These are phyloP conservation scores for Carex pumila DNA, from an alignment of 176 grass and related monocot species.

Conservation along the genomic window DNA sequence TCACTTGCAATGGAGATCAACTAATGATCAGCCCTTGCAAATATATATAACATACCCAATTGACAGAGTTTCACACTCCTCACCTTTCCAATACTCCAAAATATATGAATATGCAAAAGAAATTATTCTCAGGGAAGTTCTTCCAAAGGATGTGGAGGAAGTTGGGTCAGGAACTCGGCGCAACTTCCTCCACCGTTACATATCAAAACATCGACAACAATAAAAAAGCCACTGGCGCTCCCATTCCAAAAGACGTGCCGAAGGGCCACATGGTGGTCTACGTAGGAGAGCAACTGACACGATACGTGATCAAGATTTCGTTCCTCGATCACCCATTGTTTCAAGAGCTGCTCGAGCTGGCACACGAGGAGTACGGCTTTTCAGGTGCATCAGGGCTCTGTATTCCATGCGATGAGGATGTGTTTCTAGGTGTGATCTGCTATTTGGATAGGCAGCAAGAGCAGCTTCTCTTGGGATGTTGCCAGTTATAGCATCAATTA, in stretches of 20 bases:
- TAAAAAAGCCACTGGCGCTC: not conserved
- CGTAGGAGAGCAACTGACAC: constrained; percentile 56
- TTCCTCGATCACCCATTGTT: constrained; percentile 84
- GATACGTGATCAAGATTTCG: constrained; percentile 54
- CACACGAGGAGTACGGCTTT: constrained; percentile 60
- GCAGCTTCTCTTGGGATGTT: constrained; percentile 10
- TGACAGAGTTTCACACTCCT: not conserved
- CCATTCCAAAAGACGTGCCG: constrained; percentile 66
- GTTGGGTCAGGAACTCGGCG: constrained; percentile 1
- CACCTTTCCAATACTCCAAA: not conserved
- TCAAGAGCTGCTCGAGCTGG: constrained; percentile 60
- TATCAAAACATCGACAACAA: constrained; percentile 23
- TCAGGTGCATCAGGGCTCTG: constrained; percentile 30
- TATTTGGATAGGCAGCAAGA: constrained; percentile 30
- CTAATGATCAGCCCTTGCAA: not conserved
- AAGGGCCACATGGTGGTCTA: constrained; percentile 83
- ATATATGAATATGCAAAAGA: constrained; percentile 15
- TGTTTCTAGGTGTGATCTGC: constrained; percentile 59
- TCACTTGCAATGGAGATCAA: not conserved
- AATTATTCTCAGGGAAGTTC: constrained; percentile 24
- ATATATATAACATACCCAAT: constrained; percentile 12
- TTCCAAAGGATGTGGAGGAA: constrained; percentile 50
- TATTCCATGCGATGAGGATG: constrained; percentile 74
- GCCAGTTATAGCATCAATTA: constrained; percentile 11
- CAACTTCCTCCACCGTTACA: not conserved